Evolutionary conservation across 2,329 filamentous ascomycete genomes (phyloP), one percentile per base, ranked within the genome.

Genomic region (Ophiosphaerella herpotricha): DNA sequence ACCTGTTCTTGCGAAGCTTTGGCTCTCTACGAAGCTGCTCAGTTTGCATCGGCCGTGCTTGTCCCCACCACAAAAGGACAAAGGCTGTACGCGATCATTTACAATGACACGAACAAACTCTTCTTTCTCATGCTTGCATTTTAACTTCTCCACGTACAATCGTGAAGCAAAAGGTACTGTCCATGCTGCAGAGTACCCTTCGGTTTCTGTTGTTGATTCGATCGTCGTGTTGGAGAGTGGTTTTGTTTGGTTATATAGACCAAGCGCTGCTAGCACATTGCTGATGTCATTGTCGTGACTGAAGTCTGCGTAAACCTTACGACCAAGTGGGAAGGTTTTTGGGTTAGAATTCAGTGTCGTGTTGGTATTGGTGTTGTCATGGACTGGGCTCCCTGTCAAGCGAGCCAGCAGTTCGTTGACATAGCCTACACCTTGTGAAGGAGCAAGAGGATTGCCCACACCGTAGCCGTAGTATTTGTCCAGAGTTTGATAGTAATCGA

Each of bases 261-360:
- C 89, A 56, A 97, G 68, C 0, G 91, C 90, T 5, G 85, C 85
- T 67, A 89, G 89, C 6, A 95, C 84, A 7, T 82, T 82, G 26
- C 83, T 84, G 85, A 97, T 91, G 67, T 88, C 86, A 71, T 95
- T 96, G 74, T 97, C 92, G 73, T 97, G 92, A 55, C 86, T 90
- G 68, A 97, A 96, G 73, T 97, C 92, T 0, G 90, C 91, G 66
- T 95, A 97, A 1, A 96, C 75, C 9, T 75, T 75, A 26, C 72
- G 71, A 21, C 74, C 80, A 0, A 96, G 76, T 0, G 92, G 91
- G 64, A 96, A 97, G 0, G 89, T 92, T 6, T 73, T 67, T 0
- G 81, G 75, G 50, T 85, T 78, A 5, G 76, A 75, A 68, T 95
- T 89, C 0, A 96, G 80, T 0, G 91, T 96, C 32, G 76, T 78